Conservation (phyloP, 2,329 filamentous ascomycete species). For the Anthostomella pinea region DNA sequence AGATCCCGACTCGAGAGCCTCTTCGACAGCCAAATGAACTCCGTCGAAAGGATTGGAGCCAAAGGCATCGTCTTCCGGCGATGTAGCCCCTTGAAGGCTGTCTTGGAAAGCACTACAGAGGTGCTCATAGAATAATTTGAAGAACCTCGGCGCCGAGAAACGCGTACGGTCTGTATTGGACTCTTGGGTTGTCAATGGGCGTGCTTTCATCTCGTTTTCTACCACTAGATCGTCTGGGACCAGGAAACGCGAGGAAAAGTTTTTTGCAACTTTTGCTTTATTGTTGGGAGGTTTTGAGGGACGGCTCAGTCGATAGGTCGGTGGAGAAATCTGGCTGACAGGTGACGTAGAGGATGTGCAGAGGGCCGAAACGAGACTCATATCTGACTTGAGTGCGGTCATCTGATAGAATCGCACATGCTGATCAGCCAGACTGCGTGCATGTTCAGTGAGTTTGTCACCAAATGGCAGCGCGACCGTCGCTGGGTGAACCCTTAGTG, state of each 20-base stretch:
- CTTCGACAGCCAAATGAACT: conserved; percentile 14
- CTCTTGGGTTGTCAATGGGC: neutral
- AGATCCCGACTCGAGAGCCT: conserved; percentile 13
- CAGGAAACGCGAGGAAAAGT: conserved; percentile 20
- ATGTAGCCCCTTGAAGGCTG: conserved; percentile 1
- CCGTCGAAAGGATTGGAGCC: conserved; percentile 19
- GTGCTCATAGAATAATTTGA: conserved; percentile 23
- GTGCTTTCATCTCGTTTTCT: neutral
- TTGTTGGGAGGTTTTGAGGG: conserved; percentile 1
- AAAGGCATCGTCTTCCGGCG: conserved; percentile 3
- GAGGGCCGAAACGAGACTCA: conserved; percentile 41
- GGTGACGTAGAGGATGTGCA: conserved; percentile 19
- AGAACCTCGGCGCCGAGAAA: conserved; percentile 8
- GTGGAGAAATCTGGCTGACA: conserved; percentile 12
- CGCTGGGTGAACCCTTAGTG: conserved; percentile 21
- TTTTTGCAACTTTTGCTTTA: conserved; percentile 16
- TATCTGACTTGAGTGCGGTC: conserved; percentile 39
- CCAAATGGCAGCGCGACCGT: conserved; percentile 22
- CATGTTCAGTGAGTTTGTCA: conserved; percentile 6
- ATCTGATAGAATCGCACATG: conserved; percentile 47
- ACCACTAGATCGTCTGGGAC: conserved; percentile 21
- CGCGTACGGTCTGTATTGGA: neutral
- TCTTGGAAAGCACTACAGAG: conserved; percentile 5
- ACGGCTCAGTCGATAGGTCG: conserved; percentile 13
- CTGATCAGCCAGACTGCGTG: conserved; percentile 29